Base-by-base conservation (phyloP, 495 filamentous ascomycete species). In the Penicillium nucicola region DNA sequence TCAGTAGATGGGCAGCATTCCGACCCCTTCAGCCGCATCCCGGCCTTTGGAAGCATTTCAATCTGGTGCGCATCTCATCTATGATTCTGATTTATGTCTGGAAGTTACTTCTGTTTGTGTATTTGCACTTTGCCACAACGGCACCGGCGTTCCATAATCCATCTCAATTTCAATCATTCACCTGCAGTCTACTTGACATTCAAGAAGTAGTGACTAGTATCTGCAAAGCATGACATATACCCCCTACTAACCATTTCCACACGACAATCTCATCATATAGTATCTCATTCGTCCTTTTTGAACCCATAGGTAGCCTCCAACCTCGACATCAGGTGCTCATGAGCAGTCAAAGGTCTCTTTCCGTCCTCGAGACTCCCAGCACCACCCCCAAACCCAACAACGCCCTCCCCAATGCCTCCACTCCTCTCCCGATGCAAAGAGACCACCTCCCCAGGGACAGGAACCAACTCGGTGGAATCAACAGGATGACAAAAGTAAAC, bases 401-500 rank as follows among this genome's bases (percentile, higher is more conserved):
- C 64, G 42, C 33, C 28, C 41, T 55, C 53, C 51, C 50, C 20
- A 38, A 19, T 36, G 20, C 59, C 58, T 15, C 57, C 49, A 30
- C 60, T 65, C 56, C 58, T 54, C 62, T 60, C 56, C 35, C 69
- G 71, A 64, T 66, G 68, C 35, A 30, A 55, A 47, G 56, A 63
- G 3, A 90, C 79, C 17, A 77, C 45, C 45, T 69, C 60, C 58
- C 92, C 93, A 17, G 93, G 92, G 53, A 97, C 86, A 5, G 84
- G 71, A 30, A 78, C 82, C 50, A 97, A 67, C 59, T 80, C 70
- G n/a, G 84, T 88, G 1, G 75, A 65, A 57, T 90, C 80, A 15
- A 84, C 69, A 11, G 92, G 93, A 69, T 97, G 92, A 55, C 90
- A 95, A 62, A 97, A 97, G 60, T 88, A 97, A 11, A 83, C 93